Percentiles rank a stretch among this genome's conserved stretches.
Evolutionary conservation across 225 moss, liverwort and hornwort genomes (phyloP).

Genomic region (Sphagnum tenellum): DNA sequence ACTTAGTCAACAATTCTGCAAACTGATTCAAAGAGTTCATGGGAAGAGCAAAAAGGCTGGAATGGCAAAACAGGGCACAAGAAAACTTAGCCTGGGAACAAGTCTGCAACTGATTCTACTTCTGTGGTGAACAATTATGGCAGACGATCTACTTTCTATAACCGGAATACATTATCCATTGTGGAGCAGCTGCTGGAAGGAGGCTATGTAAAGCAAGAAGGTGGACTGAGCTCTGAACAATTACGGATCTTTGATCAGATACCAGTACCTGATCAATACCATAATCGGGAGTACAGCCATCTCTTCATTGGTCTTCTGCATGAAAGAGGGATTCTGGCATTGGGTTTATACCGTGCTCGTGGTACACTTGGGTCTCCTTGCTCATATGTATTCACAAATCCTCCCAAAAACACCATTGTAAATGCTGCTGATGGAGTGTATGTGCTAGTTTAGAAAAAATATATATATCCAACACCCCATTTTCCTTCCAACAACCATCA

Average conservation of each 20-base stretch:
- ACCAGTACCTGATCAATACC: conserved; percentile 34
- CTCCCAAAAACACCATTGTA: conserved; percentile 38
- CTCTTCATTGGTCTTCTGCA: conserved; percentile 64
- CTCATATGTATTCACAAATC: conserved; percentile 79
- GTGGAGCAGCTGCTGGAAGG: conserved; percentile 66
- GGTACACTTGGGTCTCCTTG: conserved; percentile 66
- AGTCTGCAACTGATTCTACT: neutral
- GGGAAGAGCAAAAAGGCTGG: too few species aligned
- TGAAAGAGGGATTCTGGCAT: conserved; percentile 37
- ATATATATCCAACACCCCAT: too few species aligned
- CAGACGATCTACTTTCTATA: conserved; percentile 81
- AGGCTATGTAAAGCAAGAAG: conserved; percentile 24
- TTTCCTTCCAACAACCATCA: too few species aligned
- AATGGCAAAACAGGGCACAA: too few species aligned
- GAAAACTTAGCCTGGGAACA: too few species aligned
- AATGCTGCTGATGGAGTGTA: conserved; percentile 53
- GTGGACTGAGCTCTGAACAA: conserved; percentile 17
- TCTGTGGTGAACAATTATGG: neutral
- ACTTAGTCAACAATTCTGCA: too few species aligned
- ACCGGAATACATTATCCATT: conserved; percentile 64
- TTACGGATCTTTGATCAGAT: conserved; percentile 45
- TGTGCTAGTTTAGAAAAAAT: conserved; percentile 10
- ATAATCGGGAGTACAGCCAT: conserved; percentile 31
- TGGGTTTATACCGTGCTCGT: conserved; percentile 59
- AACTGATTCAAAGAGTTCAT: too few species aligned